phyloP scores from a whole-genome alignment of 2,329 filamentous ascomycete genomes.

The Epichloe gansuensis region DNA sequence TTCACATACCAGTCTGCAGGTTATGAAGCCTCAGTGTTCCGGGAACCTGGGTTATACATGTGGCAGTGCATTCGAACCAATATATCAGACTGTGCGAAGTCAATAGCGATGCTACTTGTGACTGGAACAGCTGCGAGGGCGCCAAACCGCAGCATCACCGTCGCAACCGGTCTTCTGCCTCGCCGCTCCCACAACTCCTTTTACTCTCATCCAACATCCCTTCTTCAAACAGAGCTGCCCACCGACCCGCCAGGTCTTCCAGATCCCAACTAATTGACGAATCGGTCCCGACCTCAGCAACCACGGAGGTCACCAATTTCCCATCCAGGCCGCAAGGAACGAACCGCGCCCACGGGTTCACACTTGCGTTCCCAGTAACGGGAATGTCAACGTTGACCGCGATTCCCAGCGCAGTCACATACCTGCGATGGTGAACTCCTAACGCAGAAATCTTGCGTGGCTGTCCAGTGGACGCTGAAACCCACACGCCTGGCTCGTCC shows the following conservation, averaged over 20 bases:
- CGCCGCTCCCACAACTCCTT: conserved; percentile 9
- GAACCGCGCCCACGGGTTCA: conserved; percentile 54
- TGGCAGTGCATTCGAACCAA: no score
- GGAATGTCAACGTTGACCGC: conserved; percentile 66
- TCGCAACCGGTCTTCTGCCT: background rate
- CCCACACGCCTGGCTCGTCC: conserved; percentile 81
- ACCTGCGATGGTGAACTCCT: conserved; percentile 78
- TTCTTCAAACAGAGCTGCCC: conserved; percentile 23
- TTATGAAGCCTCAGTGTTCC: no score
- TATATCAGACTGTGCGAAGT: no score
- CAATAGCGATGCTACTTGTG: no score
- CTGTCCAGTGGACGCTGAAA: conserved; percentile 20
- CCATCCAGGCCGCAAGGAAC: conserved; percentile 81
- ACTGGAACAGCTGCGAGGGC: no score
- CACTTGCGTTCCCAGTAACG: conserved; percentile 20
- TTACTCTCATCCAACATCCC: conserved; percentile 17
- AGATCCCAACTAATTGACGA: conserved; percentile 15
- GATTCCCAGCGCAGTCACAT: conserved; percentile 74
- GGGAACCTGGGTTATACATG: no score
- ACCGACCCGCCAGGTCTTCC: conserved; percentile 16
- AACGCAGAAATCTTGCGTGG: conserved; percentile 73
- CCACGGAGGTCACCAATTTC: conserved; percentile 64
- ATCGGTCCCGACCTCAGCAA: conserved; percentile 30
- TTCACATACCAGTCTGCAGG: no score
- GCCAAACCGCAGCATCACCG: background rate